These are phyloP conservation scores for Torulaspora microellipsoides DNA, from an alignment of 805 yeast species.

Conservation along the genomic window DNA sequence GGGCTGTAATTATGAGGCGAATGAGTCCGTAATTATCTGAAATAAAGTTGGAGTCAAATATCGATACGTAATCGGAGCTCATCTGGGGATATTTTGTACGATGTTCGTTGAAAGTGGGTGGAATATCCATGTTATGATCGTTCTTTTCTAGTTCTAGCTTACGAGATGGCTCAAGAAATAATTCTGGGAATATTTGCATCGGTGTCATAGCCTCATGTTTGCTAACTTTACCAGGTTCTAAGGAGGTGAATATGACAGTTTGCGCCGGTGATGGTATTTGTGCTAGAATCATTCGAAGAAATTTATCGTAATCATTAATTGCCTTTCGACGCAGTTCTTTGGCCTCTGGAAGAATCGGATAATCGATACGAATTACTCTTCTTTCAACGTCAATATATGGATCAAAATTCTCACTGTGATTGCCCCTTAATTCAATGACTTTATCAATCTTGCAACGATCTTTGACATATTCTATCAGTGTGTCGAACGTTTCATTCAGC, in stretches of 20 bases:
- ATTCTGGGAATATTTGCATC: slow-evolving; percentile 50
- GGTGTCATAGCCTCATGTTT: slow-evolving; percentile 1
- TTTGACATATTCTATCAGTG: slow-evolving; percentile 16
- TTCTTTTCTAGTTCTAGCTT: slow-evolving; percentile 53
- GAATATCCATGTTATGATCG: slow-evolving; percentile 34
- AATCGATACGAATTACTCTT: slow-evolving; percentile 56
- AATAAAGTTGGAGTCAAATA: slow-evolving; percentile 25
- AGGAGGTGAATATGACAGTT: slow-evolving; percentile 54
- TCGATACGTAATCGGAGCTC: slow-evolving; percentile 13
- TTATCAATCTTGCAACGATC: slow-evolving; percentile 27
- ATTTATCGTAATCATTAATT: slow-evolving; percentile 42
- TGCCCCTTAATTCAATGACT: slow-evolving; percentile 27
- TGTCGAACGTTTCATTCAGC: slow-evolving; percentile 17
- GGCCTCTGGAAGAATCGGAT: slow-evolving; percentile 45
- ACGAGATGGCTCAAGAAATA: slow-evolving; percentile 48
- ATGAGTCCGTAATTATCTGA: slow-evolving; percentile 20
- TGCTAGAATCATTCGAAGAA: slow-evolving; percentile 52
- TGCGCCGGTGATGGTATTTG: slow-evolving; percentile 71
- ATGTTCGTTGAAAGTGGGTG: slow-evolving; percentile 31
- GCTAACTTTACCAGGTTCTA: slow-evolving; percentile 18
- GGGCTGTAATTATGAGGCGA: slow-evolving; percentile 16
- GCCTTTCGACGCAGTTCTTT: slow-evolving; percentile 32
- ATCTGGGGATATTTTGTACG: slow-evolving; percentile 28
- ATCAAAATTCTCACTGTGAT: slow-evolving; percentile 42
- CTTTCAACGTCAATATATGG: slow-evolving; percentile 60